These are phyloP conservation scores for Cenchrus fungigraminus DNA, from an alignment of 176 grass and related monocot species.

Conservation along the genomic window DNA sequence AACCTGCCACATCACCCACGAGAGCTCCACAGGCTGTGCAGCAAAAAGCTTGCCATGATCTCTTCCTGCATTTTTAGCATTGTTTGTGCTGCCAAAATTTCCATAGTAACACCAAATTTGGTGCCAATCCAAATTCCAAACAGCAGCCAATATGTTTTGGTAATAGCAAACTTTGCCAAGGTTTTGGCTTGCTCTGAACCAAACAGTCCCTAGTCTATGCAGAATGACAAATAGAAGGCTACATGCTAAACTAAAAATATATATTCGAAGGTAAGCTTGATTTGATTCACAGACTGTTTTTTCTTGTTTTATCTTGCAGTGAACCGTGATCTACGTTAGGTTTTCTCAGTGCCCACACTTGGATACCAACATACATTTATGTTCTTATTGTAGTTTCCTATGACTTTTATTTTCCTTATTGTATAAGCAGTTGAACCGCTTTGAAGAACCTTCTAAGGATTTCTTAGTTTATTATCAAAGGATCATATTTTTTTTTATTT, in stretches of 20 bases:
- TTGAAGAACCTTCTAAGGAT: constrained; percentile 13
- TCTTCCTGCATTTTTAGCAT: background rate
- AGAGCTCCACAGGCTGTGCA: background rate
- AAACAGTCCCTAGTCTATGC: background rate
- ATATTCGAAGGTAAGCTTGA: background rate
- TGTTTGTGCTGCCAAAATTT: background rate
- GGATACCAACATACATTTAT: background rate
- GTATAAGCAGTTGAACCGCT: constrained; percentile 31
- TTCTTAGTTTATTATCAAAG: constrained; percentile 12
- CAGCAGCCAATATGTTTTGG: background rate
- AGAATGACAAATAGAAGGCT: background rate
- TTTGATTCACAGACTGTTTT: background rate
- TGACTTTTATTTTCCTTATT: constrained; percentile 10
- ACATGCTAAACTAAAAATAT: background rate
- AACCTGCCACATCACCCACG: background rate
- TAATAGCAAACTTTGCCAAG: background rate
- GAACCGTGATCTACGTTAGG: background rate
- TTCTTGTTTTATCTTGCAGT: background rate
- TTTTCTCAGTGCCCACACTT: constrained; percentile 13
- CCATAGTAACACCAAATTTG: background rate
- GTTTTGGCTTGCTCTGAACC: background rate
- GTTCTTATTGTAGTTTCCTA: constrained; percentile 26
- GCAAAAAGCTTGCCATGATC: background rate
- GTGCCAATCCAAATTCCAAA: constrained; percentile 17
- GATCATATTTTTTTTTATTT: background rate